A percentile compares a stretch with the other conserved stretches of the same genome.
Conservation (phyloP, 176 grass and related monocot species). For the Poa pratensis region DNA sequence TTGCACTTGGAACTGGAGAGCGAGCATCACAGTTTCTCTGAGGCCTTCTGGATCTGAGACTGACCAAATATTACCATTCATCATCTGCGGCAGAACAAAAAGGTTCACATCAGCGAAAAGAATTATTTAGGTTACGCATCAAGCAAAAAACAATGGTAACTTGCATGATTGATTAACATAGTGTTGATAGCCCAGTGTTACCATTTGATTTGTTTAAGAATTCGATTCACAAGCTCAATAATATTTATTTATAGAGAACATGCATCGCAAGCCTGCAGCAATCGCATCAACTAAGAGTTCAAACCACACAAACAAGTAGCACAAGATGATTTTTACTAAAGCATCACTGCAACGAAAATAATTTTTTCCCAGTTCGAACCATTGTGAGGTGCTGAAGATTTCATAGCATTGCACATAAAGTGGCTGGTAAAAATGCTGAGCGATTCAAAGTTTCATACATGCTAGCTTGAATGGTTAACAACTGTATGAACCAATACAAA, state of each 20-base stretch:
- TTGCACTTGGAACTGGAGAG: conserved; percentile 77
- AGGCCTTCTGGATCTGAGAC: conserved; percentile 62
- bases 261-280: not conserved
- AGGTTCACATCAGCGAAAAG: conserved; percentile 4
- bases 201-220: not conserved
- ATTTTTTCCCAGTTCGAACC: not conserved
- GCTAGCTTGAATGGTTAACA: conserved; percentile 1
- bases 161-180: not conserved
- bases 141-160: not conserved
- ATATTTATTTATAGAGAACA: conserved; percentile 15
- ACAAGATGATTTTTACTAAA: not conserved
- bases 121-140: not conserved
- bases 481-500: conserved; percentile 7
- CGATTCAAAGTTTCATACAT: not conserved
- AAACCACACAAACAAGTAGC: not conserved
- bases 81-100: conserved; percentile 56
- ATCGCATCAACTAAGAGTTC: not conserved
- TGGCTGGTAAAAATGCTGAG: not conserved
- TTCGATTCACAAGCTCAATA: not conserved
- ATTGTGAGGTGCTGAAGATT: not conserved
- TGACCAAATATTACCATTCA: conserved; percentile 92
- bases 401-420: not conserved
- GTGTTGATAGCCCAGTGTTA: not conserved
- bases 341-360: not conserved
- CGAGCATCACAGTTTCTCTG: conserved; percentile 63